Evolutionary conservation across 2,329 filamentous ascomycete genomes (phyloP).

Genomic region (Aspergillus fumigatus): DNA sequence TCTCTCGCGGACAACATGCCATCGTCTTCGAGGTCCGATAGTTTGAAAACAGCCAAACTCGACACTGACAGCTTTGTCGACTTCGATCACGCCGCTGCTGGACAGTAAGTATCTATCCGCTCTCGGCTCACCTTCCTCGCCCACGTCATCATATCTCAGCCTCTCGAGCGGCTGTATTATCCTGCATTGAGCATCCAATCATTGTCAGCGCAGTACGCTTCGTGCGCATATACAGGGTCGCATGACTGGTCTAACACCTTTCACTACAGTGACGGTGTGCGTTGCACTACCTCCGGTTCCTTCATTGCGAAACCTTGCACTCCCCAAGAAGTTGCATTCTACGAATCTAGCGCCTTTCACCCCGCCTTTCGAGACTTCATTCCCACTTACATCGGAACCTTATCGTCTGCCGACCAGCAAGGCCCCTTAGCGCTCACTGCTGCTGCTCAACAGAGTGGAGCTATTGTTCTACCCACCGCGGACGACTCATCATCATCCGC

Average conservation of each 20-base stretch:
- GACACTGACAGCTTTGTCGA: constrained; percentile 38
- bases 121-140: background rate
- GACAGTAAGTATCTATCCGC: constrained; percentile 41
- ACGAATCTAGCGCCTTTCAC: constrained; percentile 68
- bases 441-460: constrained; percentile 48
- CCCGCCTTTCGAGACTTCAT: constrained; percentile 74
- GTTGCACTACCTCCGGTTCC: constrained; percentile 75
- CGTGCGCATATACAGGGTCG: background rate
- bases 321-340: constrained; percentile 79
- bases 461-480: constrained; percentile 24
- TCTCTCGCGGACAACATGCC: constrained; percentile 23
- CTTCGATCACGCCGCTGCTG: constrained; percentile 44
- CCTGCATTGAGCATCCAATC: background rate
- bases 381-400: constrained; percentile 76
- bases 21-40: constrained; percentile 28
- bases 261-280: constrained; percentile 71
- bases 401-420: constrained; percentile 59
- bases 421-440: constrained; percentile 38
- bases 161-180: background rate
- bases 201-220: background rate
- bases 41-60: constrained; percentile 30
- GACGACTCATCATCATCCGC: constrained; percentile 17
- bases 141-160: constrained; percentile 8
- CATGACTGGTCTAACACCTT: background rate
- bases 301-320: constrained; percentile 95